phyloP scores from a whole-genome alignment of 2,329 filamentous ascomycete species.

The Trichoderma guizhouense region DNA sequence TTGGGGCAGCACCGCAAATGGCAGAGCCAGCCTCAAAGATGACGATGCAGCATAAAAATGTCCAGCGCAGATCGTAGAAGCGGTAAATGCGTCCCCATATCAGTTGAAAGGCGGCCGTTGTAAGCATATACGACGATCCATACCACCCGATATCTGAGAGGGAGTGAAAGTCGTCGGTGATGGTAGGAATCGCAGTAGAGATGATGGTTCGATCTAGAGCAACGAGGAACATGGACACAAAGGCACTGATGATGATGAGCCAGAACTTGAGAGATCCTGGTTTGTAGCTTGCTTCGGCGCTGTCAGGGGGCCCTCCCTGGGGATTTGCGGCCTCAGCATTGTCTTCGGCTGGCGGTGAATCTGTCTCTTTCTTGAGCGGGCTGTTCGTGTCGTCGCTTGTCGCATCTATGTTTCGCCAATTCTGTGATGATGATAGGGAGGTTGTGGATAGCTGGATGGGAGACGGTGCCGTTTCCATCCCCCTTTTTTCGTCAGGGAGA shows the following conservation, averaged over 20 bases:
- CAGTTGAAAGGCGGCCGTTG: conserved; percentile 52
- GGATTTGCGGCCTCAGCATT: conserved; percentile 21
- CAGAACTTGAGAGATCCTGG: conserved; percentile 54
- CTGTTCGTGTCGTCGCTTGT: not conserved
- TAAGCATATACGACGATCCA: conserved; percentile 59
- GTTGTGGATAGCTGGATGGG: not conserved
- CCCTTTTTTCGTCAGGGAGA: conserved; percentile 1
- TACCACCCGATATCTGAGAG: conserved; percentile 64
- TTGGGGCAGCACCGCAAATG: conserved; percentile 53
- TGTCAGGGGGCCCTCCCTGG: conserved; percentile 24
- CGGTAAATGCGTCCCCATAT: conserved; percentile 54
- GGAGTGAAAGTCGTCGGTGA: conserved; percentile 56
- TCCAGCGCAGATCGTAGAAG: conserved; percentile 50
- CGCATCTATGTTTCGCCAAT: not conserved
- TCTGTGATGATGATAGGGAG: conserved; percentile 3
- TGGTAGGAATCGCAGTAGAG: conserved; percentile 52
- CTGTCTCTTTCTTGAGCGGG: not conserved
- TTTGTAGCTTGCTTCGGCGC: conserved; percentile 44
- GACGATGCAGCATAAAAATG: conserved; percentile 46
- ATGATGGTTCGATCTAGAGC: conserved; percentile 58
- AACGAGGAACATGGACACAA: conserved; percentile 55
- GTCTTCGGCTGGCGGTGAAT: conserved; percentile 2
- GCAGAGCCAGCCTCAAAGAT: conserved; percentile 54
- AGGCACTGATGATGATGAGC: conserved; percentile 52
- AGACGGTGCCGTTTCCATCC: not conserved